A percentile compares a stretch with the other conserved stretches of the same genome.
These are phyloP conservation scores for Mycosarcoma maydis DNA, from an alignment of 1,284 basidiomycete genomes.

Conservation along the genomic window DNA sequence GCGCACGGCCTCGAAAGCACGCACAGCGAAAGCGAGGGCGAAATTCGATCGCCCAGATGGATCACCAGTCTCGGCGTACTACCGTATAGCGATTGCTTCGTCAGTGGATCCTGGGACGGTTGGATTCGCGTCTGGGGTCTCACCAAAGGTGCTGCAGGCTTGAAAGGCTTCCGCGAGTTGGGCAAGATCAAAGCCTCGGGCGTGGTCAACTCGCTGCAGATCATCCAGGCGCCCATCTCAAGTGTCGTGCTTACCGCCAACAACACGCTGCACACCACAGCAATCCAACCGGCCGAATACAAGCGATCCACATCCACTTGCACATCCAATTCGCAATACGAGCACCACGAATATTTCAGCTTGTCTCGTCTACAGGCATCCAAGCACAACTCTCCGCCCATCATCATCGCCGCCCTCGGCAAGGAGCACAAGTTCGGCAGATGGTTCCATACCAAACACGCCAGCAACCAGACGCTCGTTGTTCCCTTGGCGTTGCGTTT, in stretches of 20 bases:
- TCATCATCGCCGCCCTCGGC: constrained; percentile 82
- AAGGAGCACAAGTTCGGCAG: constrained; percentile 89
- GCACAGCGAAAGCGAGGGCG: constrained; percentile 77
- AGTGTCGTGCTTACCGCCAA: neutral
- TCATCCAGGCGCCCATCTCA: constrained; percentile 73
- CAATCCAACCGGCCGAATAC: constrained; percentile 22
- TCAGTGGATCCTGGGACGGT: constrained; percentile 92
- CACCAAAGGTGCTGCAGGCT: constrained; percentile 69
- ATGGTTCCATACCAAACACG: constrained; percentile 82
- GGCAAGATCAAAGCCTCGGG: constrained; percentile 77
- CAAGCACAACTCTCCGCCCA: constrained; percentile 51
- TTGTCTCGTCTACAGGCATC: constrained; percentile 19
- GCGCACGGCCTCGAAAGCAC: constrained; percentile 82
- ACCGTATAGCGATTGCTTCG: constrained; percentile 89
- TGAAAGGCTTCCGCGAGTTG: constrained; percentile 79
- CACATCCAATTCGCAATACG: too few species aligned
- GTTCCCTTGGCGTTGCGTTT: constrained; percentile 63
- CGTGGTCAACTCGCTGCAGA: constrained; percentile 87
- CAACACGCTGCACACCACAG: neutral
- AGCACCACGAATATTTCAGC: too few species aligned
- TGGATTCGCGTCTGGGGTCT: constrained; percentile 86
- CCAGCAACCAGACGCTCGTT: constrained; percentile 79
- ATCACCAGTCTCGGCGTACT: constrained; percentile 84
- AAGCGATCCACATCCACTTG: too few species aligned
- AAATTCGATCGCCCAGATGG: constrained; percentile 83